phyloP scores from a whole-genome alignment of 805 yeast genomes.

The Pichia cabralensis region DNA sequence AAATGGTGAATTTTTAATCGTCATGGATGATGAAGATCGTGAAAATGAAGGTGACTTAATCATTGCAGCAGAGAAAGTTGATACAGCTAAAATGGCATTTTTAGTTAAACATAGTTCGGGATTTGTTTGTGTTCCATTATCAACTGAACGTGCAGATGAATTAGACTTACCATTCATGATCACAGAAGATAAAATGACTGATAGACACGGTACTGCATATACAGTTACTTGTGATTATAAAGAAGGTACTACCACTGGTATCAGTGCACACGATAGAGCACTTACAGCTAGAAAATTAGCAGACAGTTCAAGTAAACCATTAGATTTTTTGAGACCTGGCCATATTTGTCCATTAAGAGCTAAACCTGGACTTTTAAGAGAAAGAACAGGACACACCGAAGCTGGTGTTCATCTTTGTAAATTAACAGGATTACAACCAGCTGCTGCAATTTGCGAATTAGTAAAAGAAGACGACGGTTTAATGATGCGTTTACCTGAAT shows the following conservation, averaged over 20 bases:
- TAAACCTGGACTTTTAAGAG: conserved; percentile 67
- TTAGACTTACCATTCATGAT: conserved; percentile 76
- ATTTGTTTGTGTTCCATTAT: conserved; percentile 85
- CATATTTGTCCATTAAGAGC: conserved; percentile 92
- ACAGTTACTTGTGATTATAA: conserved; percentile 83
- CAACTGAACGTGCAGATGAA: conserved; percentile 66
- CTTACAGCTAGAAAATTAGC: conserved; percentile 71
- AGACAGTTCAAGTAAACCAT: conserved; percentile 41
- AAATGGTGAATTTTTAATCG: conserved; percentile 77
- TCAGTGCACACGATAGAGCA: conserved; percentile 89
- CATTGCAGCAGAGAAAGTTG: conserved; percentile 76
- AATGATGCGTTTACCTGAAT: conserved; percentile 91
- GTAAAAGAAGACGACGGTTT: conserved; percentile 89
- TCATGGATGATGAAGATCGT: conserved; percentile 94
- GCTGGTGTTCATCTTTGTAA: conserved; percentile 85
- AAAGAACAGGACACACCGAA: conserved; percentile 93
- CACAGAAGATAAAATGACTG: conserved; percentile 37
- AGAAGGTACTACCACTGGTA: conserved; percentile 93
- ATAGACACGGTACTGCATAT: conserved; percentile 94
- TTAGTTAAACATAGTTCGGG: conserved; percentile 83
- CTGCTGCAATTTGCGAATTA: conserved; percentile 87
- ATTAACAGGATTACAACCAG: conserved; percentile 72
- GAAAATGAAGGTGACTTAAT: conserved; percentile 98
- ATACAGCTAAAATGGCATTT: conserved; percentile 88
- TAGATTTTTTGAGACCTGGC: conserved; percentile 83